Evolutionary conservation across 2,329 filamentous ascomycete genomes (phyloP).

Genomic region (Nemania serpens): DNA sequence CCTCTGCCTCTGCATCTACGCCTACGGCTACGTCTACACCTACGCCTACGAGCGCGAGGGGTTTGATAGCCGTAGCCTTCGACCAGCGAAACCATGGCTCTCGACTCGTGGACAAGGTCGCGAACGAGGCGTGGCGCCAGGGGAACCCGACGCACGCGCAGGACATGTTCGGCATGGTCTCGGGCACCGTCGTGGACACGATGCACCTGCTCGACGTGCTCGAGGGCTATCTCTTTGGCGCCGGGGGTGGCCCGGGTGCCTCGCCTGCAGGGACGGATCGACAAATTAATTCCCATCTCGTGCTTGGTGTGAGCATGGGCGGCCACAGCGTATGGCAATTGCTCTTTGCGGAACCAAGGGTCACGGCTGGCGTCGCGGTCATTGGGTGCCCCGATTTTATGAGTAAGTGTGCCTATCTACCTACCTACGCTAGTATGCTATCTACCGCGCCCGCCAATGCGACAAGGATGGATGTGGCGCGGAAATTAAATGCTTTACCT

Average conservation of each 20-base stretch:
- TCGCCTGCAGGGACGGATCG: slow-evolving; percentile 39
- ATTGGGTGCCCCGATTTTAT: slow-evolving; percentile 91
- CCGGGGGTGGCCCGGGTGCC: slow-evolving; percentile 31
- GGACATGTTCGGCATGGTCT: slow-evolving; percentile 86
- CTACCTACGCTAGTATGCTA: neutral
- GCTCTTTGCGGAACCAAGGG: slow-evolving; percentile 75
- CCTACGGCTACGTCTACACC: too few relatives aligned
- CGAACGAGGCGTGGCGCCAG: slow-evolving; percentile 78
- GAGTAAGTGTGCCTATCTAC: slow-evolving; percentile 49
- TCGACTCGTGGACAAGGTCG: slow-evolving; percentile 65
- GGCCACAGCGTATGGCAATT: slow-evolving; percentile 88
- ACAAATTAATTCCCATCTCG: slow-evolving; percentile 67
- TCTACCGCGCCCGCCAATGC: too few relatives aligned
- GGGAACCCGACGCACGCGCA: slow-evolving; percentile 83
- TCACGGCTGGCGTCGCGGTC: slow-evolving; percentile 77
- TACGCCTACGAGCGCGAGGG: slow-evolving; percentile 44
- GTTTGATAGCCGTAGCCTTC: slow-evolving; percentile 81
- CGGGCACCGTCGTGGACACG: slow-evolving; percentile 75
- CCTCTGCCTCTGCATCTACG: slow-evolving; percentile 54
- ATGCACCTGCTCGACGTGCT: slow-evolving; percentile 76
- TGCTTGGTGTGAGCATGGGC: slow-evolving; percentile 82
- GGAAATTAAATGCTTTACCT: too few relatives aligned
- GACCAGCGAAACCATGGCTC: slow-evolving; percentile 93
- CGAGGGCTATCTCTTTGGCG: slow-evolving; percentile 72
- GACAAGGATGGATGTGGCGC: too few relatives aligned